Evolutionary conservation across 768 basidiomycete genomes (phyloP).

Genomic region (Podaxis pistillaris): DNA sequence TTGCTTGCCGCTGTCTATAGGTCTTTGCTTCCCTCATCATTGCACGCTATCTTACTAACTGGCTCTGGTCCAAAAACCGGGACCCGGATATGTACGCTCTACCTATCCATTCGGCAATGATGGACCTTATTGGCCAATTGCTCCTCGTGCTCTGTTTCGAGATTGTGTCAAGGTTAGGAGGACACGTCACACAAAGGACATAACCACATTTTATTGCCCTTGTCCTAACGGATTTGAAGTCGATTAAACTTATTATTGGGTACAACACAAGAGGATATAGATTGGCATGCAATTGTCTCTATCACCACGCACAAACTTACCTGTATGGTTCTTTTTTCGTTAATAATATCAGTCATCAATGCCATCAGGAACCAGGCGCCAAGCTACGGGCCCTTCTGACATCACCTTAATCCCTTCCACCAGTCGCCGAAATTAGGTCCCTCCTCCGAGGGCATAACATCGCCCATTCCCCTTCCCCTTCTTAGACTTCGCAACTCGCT

Average conservation of each 20-base stretch:
- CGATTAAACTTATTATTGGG: not conserved
- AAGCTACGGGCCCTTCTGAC: too few species aligned
- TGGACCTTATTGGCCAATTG: slow-evolving; percentile 82
- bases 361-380: too few species aligned
- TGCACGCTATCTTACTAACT: slow-evolving; percentile 65
- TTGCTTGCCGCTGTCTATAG: slow-evolving; percentile 34
- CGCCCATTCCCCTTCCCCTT: too few species aligned
- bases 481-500: too few species aligned
- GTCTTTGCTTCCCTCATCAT: slow-evolving; percentile 66
- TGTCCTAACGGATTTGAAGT: not conserved
- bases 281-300: too few species aligned
- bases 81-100: slow-evolving; percentile 94
- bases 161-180: slow-evolving; percentile 50
- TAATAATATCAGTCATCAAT: too few species aligned
- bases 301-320: too few species aligned
- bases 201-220: slow-evolving; percentile 4
- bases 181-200: slow-evolving; percentile 25
- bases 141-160: slow-evolving; percentile 77
- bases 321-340: too few species aligned
- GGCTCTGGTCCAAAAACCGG: slow-evolving; percentile 71
- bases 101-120: slow-evolving; percentile 87
- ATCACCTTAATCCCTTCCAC: too few species aligned
- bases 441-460: too few species aligned
- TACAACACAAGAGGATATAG: not conserved
- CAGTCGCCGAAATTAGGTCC: too few species aligned